Conservation (phyloP, 768 basidiomycete genomes). For the Trametes elegans region DNA sequence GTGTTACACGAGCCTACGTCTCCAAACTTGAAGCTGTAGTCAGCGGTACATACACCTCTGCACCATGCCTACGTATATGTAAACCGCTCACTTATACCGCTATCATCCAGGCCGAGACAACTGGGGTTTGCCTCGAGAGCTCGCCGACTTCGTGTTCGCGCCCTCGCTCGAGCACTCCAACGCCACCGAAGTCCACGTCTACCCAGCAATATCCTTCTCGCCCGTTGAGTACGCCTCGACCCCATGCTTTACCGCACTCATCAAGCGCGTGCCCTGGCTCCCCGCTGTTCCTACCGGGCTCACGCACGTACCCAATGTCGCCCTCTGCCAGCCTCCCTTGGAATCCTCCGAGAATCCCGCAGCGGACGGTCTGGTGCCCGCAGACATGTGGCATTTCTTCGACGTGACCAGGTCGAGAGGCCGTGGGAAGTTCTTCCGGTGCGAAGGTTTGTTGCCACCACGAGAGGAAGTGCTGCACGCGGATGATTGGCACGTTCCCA, state of each 20-base stretch:
- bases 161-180: constrained; percentile 10
- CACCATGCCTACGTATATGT: too few species aligned
- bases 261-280: constrained; percentile 14
- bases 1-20: constrained; percentile 15
- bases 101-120: constrained; percentile 4
- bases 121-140: constrained; percentile 18
- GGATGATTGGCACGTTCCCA: background rate
- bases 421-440: constrained; percentile 8
- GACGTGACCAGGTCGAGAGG: constrained; percentile 2
- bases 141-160: constrained; percentile 16
- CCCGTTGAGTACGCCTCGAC: constrained; percentile 2
- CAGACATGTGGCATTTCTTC: constrained; percentile 6
- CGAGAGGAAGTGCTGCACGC: background rate
- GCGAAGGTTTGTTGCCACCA: constrained; percentile 3
- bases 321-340: constrained; percentile 15
- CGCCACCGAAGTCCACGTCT: constrained; percentile 16
- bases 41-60: background rate
- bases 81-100: background rate
- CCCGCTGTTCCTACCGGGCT: constrained; percentile 13
- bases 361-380: constrained; percentile 4
- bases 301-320: constrained; percentile 8
- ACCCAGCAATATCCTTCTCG: constrained; percentile 12
- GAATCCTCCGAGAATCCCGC: background rate
- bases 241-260: constrained; percentile 15
- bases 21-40: constrained; percentile 11